phyloP scores from a whole-genome alignment of 805 yeast species.

The Starmerella vaccinii region DNA sequence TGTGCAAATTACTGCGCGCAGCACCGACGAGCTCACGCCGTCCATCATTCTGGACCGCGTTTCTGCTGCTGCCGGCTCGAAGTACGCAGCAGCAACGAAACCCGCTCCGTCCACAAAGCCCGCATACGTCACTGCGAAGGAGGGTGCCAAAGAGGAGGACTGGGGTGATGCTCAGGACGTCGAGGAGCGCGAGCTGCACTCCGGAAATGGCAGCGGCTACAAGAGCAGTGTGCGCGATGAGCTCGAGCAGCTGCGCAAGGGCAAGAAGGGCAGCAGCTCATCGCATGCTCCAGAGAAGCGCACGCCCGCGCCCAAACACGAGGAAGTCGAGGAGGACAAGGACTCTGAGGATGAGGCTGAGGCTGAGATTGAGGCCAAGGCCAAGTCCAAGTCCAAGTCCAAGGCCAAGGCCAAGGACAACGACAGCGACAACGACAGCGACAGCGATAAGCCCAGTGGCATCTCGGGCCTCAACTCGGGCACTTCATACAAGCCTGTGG shows the following conservation, averaged over 20 bases:
- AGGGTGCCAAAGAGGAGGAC: conserved; percentile 43
- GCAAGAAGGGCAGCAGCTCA: conserved; percentile 1
- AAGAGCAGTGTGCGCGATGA: conserved; percentile 19
- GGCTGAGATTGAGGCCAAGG: conserved; percentile 26
- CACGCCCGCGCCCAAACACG: conserved; percentile 53
- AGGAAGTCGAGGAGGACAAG: too few relatives aligned
- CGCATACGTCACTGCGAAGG: conserved; percentile 30
- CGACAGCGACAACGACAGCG: background rate
- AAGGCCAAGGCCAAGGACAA: background rate
- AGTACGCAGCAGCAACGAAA: conserved; percentile 50
- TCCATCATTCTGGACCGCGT: conserved; percentile 64
- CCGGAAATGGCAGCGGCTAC: conserved; percentile 10
- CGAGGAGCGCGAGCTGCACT: conserved; percentile 24
- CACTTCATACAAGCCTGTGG: conserved; percentile 31
- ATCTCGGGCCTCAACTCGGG: conserved; percentile 23
- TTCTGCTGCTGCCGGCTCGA: conserved; percentile 90
- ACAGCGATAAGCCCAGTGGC: conserved; percentile 1
- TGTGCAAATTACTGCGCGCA: conserved; percentile 94
- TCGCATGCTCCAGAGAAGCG: conserved; percentile 30
- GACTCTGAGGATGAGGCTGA: too few relatives aligned
- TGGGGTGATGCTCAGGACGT: conserved; percentile 50
- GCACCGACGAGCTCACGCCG: conserved; percentile 76
- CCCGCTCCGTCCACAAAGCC: conserved; percentile 29
- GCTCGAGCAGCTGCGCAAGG: conserved; percentile 16
- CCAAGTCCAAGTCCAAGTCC: background rate